These are phyloP conservation scores for Hibiscus mutabilis DNA, from an alignment of 345 rosid species.

Conservation along the genomic window DNA sequence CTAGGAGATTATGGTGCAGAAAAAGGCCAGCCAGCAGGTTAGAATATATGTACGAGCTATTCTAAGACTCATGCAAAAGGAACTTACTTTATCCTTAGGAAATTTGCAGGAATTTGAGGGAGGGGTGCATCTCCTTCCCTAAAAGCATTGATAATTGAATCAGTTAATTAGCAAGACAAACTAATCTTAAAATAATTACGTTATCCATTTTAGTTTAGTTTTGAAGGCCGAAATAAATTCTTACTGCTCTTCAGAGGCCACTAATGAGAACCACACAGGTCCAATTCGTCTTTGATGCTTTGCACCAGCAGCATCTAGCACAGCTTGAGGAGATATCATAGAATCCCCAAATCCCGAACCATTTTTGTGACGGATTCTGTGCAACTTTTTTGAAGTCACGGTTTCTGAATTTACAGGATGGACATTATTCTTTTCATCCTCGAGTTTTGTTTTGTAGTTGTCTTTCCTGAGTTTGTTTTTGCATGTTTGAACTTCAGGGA, in stretches of 20 bases:
- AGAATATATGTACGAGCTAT: too few species aligned
- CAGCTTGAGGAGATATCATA: constrained; percentile 43
- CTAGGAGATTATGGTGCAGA: background rate
- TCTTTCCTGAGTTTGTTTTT: constrained; percentile 50
- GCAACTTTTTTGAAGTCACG: constrained; percentile 49
- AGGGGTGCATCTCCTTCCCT: constrained; percentile 72
- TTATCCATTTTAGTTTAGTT: constrained; percentile 10
- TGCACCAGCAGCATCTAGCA: constrained; percentile 43
- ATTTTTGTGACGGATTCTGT: constrained; percentile 52
- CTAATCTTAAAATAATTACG: background rate
- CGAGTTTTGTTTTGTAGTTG: constrained; percentile 36
- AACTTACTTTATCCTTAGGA: constrained; percentile 75
- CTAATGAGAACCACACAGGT: constrained; percentile 88
- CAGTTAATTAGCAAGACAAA: constrained; percentile 17
- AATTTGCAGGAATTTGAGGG: constrained; percentile 78
- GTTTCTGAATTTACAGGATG: constrained; percentile 47
- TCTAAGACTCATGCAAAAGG: constrained; percentile 2
- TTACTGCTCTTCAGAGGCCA: constrained; percentile 87
- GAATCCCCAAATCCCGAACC: constrained; percentile 41
- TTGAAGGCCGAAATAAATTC: constrained; percentile 26
- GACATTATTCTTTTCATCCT: constrained; percentile 37
- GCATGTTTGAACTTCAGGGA: constrained; percentile 30
- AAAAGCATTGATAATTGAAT: constrained; percentile 26
- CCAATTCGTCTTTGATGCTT: constrained; percentile 47
- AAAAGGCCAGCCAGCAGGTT: too few species aligned